Evolutionary conservation across 2,329 filamentous ascomycete genomes (phyloP).

Genomic region (Ceratocystis variospora): DNA sequence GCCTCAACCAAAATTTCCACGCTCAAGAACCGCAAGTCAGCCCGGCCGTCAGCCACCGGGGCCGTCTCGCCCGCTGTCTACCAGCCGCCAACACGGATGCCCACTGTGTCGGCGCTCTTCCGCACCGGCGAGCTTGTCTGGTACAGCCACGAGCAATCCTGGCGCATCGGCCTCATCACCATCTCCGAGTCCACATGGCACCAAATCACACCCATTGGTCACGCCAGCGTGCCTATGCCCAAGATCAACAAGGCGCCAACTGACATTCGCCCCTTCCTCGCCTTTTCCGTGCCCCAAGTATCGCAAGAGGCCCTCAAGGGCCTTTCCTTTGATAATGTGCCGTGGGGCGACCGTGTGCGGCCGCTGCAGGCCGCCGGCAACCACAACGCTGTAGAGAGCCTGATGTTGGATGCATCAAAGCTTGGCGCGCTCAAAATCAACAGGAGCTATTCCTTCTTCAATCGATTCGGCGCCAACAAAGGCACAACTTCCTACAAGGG

Average conservation of each 20-base stretch:
- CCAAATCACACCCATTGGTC: conserved; percentile 31
- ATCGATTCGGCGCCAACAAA: conserved; percentile 25
- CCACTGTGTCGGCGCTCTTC: conserved; percentile 28
- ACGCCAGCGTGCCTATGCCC: conserved; percentile 28
- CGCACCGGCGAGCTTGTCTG: conserved; percentile 38
- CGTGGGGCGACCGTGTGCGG: conserved; percentile 29
- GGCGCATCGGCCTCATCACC: conserved; percentile 36
- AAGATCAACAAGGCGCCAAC: conserved; percentile 29
- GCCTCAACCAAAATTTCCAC: conserved; percentile 16
- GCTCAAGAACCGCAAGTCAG: conserved; percentile 14
- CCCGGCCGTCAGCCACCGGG: not conserved
- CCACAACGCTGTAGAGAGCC: conserved; percentile 30
- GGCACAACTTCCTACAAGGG: conserved; percentile 32
- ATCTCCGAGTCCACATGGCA: conserved; percentile 25
- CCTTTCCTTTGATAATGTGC: conserved; percentile 30
- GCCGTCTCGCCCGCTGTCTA: conserved; percentile 1
- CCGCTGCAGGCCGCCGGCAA: conserved; percentile 25
- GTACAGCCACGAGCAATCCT: conserved; percentile 35
- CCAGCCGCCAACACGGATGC: conserved; percentile 16
- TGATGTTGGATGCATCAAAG: conserved; percentile 38
- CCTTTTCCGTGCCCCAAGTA: conserved; percentile 37
- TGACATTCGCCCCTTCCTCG: conserved; percentile 37
- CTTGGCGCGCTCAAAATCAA: conserved; percentile 37
- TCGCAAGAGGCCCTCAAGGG: conserved; percentile 29
- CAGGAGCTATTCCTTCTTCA: conserved; percentile 38